These are phyloP conservation scores for Massarina eburnea DNA, from an alignment of 2,329 filamentous ascomycete genomes.

Conservation along the genomic window DNA sequence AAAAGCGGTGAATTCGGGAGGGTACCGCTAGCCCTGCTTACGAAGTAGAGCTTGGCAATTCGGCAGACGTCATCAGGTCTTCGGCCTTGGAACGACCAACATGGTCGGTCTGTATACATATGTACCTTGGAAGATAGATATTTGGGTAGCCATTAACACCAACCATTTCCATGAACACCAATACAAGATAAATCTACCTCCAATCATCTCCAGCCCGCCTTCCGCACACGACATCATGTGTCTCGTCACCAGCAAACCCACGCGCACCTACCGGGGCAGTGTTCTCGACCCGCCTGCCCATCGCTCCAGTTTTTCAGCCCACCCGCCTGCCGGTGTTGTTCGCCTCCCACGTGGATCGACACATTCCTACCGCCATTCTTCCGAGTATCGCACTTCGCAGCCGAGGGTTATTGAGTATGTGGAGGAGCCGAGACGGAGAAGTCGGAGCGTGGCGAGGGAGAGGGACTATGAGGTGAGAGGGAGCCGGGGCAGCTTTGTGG, in stretches of 20 bases:
- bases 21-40: not conserved
- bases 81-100: not conserved
- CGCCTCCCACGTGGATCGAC: constrained; percentile 31
- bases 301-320: constrained; percentile 34
- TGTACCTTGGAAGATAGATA: too few species aligned
- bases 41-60: not conserved
- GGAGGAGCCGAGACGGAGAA: constrained; percentile 29
- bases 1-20: not conserved
- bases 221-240: constrained; percentile 26
- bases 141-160: not conserved
- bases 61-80: not conserved
- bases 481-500: constrained; percentile 28
- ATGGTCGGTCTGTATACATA: too few species aligned
- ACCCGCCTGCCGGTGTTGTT: constrained; percentile 36
- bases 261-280: constrained; percentile 18
- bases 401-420: constrained; percentile 30
- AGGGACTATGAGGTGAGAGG: constrained; percentile 12
- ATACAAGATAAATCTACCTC: not conserved
- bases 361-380: constrained; percentile 25
- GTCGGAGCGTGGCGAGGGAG: constrained; percentile 23
- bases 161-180: not conserved
- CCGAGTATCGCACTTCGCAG: constrained; percentile 19
- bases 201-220: not conserved
- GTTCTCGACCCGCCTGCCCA: constrained; percentile 36
- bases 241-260: constrained; percentile 34